Percentiles rank a stretch among this genome's conserved stretches.
These are phyloP conservation scores for Xanthoparmelia taractica DNA, from an alignment of 495 filamentous ascomycete species.

Conservation along the genomic window DNA sequence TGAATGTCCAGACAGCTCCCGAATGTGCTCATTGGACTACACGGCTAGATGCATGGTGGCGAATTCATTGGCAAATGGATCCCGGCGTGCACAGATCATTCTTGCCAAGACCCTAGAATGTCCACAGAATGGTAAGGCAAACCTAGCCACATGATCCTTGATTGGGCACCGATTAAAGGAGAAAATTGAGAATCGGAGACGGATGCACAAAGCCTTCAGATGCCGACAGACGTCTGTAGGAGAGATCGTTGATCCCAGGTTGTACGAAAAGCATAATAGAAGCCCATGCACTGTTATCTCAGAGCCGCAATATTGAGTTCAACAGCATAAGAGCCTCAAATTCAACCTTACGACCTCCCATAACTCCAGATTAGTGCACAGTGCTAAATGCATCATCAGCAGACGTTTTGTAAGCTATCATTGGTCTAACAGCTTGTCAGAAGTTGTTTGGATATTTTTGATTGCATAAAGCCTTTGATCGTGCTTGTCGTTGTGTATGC, in stretches of 20 bases:
- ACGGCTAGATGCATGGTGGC: slow-evolving; percentile 5
- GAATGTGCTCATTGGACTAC: slow-evolving; percentile 9
- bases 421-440: not conserved
- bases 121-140: slow-evolving; percentile 7
- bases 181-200: slow-evolving; percentile 1
- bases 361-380: not conserved
- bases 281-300: slow-evolving; percentile 3
- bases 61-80: not conserved
- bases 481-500: not conserved
- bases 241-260: not conserved
- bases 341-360: not conserved
- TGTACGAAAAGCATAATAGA: slow-evolving; percentile 1
- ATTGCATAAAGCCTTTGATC: not conserved
- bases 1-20: not conserved
- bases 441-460: not conserved
- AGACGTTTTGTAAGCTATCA: not conserved
- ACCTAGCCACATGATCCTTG: slow-evolving; percentile 13
- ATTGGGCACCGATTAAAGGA: not conserved
- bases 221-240: not conserved
- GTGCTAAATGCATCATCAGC: not conserved
- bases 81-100: not conserved
- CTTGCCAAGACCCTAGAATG: slow-evolving; percentile 12
- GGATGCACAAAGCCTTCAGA: slow-evolving; percentile 1
- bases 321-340: not conserved
- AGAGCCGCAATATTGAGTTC: not conserved